Base-by-base conservation (phyloP, 805 yeast genomes). In the Kodamaea laetipori region DNA sequence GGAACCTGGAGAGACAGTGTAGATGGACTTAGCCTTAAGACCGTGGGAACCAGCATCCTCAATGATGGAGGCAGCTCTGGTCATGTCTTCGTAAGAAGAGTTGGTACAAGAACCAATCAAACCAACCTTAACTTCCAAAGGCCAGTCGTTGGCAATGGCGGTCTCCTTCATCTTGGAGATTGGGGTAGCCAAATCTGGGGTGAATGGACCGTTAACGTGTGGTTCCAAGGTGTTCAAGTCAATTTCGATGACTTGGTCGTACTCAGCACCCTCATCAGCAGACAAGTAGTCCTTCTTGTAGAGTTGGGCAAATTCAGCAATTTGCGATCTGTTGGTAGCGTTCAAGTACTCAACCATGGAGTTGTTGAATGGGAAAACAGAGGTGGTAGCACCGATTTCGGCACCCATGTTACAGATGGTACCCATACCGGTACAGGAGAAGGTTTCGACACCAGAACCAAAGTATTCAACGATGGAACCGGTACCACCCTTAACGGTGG, bases 331-430 rank as follows among this genome's bases (percentile, higher is more conserved):
- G 53, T 81, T 81, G 27, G 99, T 94, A 35, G 96, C 90, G 43
- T 76, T 61, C 63, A 94, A 76, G 71, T 89, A 94, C 54, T 87
- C 77, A 56, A 72, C 76, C 74, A 85, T 89, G 42, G 90, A 84
- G 39, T 78, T 80, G 58, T 85, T 90, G 79, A 44, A 92, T 50
- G 99, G 99, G 89, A 94, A 94, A 45, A 88, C 81, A 17, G 98
- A 92, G 34, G 99, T 94, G 28, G 99, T 94, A 34, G 99, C 99
- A 69, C 99, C 99, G 46, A 94, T 90, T 73, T 94, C 99, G 43
- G 99, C 99, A 65, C 99, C 99, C 99, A 94, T 94, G 71, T 94
- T 94, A 79, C 98, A 92, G 66, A 94, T 92, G 48, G 99, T 94
- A 49, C 96, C 99, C 99, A 94, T 94, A 74, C 99, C 99, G 26